These are phyloP conservation scores for Xylariales sp. DNA, from an alignment of 2,329 filamentous ascomycete species.

Conservation along the genomic window DNA sequence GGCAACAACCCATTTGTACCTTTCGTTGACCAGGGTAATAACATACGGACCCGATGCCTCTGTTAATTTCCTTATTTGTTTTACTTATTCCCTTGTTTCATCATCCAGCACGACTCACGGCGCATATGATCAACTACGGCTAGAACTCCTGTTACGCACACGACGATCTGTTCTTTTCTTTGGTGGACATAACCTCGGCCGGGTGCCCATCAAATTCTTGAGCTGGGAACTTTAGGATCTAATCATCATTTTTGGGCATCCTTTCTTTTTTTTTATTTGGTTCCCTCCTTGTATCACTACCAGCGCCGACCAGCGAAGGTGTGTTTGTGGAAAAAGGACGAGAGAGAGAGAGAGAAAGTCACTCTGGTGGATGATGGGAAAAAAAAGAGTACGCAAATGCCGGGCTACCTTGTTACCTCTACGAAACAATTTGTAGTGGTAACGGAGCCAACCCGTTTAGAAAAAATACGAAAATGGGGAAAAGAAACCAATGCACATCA, in stretches of 20 bases:
- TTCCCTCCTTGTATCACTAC: constrained; percentile 36
- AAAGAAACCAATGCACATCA: constrained; percentile 24
- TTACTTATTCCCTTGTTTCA: constrained; percentile 41
- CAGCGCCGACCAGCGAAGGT: constrained; percentile 32
- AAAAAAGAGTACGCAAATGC: constrained; percentile 17
- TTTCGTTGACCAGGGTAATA: constrained; percentile 8
- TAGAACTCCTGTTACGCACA: constrained; percentile 45
- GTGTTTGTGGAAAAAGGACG: constrained; percentile 31
- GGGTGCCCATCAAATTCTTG: constrained; percentile 29
- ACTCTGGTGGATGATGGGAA: constrained; percentile 25
- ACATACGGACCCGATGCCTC: constrained; percentile 23
- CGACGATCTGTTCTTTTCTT: constrained; percentile 32
- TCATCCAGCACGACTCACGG: constrained; percentile 47
- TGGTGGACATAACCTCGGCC: constrained; percentile 32
- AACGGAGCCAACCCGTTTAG: neutral
- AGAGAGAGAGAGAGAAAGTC: constrained; percentile 26
- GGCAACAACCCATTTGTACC: constrained; percentile 9
- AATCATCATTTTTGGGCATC: constrained; percentile 38
- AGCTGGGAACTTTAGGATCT: constrained; percentile 32
- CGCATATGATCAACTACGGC: constrained; percentile 47
- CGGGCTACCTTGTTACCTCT: constrained; percentile 1
- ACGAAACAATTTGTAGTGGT: constrained; percentile 10
- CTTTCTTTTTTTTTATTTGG: constrained; percentile 6
- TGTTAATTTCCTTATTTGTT: constrained; percentile 32
- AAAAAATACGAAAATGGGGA: constrained; percentile 12